Conservation (phyloP, 495 filamentous ascomycete genomes). For the Massariosphaeria phaeospora region DNA sequence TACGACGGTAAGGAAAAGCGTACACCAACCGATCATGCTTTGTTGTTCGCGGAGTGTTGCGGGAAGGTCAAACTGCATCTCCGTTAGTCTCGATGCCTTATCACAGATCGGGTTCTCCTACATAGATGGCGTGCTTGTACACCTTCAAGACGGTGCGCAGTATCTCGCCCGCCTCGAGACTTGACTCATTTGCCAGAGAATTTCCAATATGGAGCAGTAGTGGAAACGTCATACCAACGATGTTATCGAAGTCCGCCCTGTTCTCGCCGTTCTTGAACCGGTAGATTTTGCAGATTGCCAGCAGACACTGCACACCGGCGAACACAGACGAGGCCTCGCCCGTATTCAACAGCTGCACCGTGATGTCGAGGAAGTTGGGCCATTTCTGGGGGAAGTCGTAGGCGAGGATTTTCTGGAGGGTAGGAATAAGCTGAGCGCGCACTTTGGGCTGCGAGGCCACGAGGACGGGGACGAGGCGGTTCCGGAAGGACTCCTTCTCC, state of each 20-base stretch:
- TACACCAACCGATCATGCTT: slow-evolving; percentile 88
- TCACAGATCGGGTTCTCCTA: slow-evolving; percentile 46
- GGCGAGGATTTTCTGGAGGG: slow-evolving; percentile 91
- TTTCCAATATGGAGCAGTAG: slow-evolving; percentile 80
- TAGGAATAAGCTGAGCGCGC: slow-evolving; percentile 83
- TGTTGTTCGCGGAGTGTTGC: slow-evolving; percentile 68
- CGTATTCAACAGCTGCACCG: slow-evolving; percentile 75
- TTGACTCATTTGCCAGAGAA: slow-evolving; percentile 80
- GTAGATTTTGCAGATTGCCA: slow-evolving; percentile 89
- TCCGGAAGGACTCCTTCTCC: slow-evolving; percentile 81
- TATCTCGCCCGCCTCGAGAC: slow-evolving; percentile 93
- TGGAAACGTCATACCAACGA: slow-evolving; percentile 88
- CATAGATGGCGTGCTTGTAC: slow-evolving; percentile 96
- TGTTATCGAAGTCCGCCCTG: slow-evolving; percentile 84
- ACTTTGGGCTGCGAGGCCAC: slow-evolving; percentile 72
- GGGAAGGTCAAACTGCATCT: slow-evolving; percentile 77
- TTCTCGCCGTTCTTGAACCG: slow-evolving; percentile 84
- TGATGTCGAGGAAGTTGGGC: slow-evolving; percentile 89
- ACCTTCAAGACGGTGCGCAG: slow-evolving; percentile 88
- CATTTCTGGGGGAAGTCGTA: slow-evolving; percentile 91
- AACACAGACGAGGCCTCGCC: slow-evolving; percentile 81
- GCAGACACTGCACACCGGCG: slow-evolving; percentile 86
- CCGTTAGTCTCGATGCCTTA: slow-evolving; percentile 27
- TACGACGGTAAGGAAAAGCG: slow-evolving; percentile 83
- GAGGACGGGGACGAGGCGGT: slow-evolving; percentile 81